Evolutionary conservation across 1,284 basidiomycete species (phyloP).

Genomic region (Leccinum insolens): DNA sequence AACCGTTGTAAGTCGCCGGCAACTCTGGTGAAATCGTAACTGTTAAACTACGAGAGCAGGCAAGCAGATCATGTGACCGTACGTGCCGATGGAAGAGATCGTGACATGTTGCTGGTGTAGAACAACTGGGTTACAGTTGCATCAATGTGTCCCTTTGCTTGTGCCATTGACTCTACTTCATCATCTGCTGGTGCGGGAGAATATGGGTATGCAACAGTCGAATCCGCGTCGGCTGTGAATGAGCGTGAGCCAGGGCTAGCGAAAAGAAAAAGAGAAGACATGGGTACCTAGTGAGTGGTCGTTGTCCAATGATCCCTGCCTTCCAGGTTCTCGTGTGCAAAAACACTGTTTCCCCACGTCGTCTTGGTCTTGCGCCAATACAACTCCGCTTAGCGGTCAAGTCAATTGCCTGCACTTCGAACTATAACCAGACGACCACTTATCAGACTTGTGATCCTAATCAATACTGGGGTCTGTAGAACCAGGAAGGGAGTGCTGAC

Average conservation of each 20-base stretch:
- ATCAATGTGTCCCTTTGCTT: slow-evolving; percentile 85
- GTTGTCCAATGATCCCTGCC: slow-evolving; percentile 80
- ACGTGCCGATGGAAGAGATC: slow-evolving; percentile 70
- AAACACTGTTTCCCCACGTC: slow-evolving; percentile 65
- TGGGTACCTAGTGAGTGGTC: slow-evolving; percentile 65
- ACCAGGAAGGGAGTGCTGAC: slow-evolving; percentile 82
- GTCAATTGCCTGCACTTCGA: neutral
- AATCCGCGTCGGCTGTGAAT: slow-evolving; percentile 13
- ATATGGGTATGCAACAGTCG: slow-evolving; percentile 74
- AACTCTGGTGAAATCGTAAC: slow-evolving; percentile 88
- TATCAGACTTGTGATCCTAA: slow-evolving; percentile 2
- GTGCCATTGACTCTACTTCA: slow-evolving; percentile 51
- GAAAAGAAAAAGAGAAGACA: neutral
- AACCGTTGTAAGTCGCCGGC: slow-evolving; percentile 97
- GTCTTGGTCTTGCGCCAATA: slow-evolving; percentile 70
- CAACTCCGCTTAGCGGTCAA: slow-evolving; percentile 27
- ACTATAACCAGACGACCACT: neutral
- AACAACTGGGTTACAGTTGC: slow-evolving; percentile 88
- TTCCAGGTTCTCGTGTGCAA: slow-evolving; percentile 90
- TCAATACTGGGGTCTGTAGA: slow-evolving; percentile 52
- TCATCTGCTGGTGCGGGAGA: slow-evolving; percentile 53
- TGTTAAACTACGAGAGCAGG: slow-evolving; percentile 21
- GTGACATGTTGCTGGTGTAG: slow-evolving; percentile 87
- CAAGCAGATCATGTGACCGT: slow-evolving; percentile 21
- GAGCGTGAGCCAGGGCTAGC: slow-evolving; percentile 3